Percentiles rank a stretch among this genome's conserved stretches.
phyloP scores from a whole-genome alignment of 768 basidiomycete genomes.

The Lentinula detonsa region DNA sequence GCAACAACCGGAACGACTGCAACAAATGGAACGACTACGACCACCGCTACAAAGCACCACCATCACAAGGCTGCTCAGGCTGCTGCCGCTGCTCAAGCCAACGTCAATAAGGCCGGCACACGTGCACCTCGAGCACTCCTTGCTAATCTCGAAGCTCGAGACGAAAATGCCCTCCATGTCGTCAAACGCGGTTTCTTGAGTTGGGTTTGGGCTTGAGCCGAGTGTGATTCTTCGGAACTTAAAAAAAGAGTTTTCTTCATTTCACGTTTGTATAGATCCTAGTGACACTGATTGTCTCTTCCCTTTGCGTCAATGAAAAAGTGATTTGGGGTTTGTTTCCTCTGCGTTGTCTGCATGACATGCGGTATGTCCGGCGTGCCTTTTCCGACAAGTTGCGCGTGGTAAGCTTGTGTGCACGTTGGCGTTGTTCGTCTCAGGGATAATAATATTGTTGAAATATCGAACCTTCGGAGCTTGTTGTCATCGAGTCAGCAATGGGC shows the following conservation, averaged over 20 bases:
- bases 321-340: not conserved
- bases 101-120: slow-evolving; percentile 17
- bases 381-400: not conserved
- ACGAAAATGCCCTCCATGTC: slow-evolving; percentile 7
- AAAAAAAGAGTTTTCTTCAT: not conserved
- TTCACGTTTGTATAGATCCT: not conserved
- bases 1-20: slow-evolving; percentile 1
- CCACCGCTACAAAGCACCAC: not conserved
- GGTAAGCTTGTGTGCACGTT: not conserved
- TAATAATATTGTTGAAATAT: not conserved
- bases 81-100: not conserved
- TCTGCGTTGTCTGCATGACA: not conserved
- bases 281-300: not conserved
- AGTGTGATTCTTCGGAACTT: not conserved
- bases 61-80: not conserved
- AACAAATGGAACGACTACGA: not conserved
- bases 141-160: slow-evolving; percentile 20
- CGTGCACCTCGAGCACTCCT: slow-evolving; percentile 32
- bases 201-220: slow-evolving; percentile 2
- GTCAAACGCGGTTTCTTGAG: slow-evolving; percentile 1
- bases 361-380: not conserved
- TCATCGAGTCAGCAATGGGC: not conserved
- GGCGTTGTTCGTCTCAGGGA: not conserved
- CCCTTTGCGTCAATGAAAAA: slow-evolving; percentile 2
- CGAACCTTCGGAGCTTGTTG: not conserved